These are phyloP conservation scores for Vitis rotundifolia DNA, from an alignment of 164 flowering plant species.

Conservation along the genomic window DNA sequence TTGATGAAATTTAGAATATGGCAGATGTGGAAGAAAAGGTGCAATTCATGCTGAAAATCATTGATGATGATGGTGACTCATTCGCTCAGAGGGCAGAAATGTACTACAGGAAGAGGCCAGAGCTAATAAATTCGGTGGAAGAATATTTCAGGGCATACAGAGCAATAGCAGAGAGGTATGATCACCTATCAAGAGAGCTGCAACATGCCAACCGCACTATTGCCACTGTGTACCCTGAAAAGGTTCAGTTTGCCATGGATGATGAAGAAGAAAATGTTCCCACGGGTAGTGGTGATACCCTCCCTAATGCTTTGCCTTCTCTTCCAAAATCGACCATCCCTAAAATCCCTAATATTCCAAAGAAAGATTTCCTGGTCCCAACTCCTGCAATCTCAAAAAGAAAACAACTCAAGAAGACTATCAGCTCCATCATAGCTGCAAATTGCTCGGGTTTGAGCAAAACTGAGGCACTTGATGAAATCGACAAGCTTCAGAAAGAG, in stretches of 20 bases:
- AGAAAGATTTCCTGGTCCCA: slow-evolving; percentile 18
- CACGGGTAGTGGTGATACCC: not conserved
- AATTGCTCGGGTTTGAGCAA: slow-evolving; percentile 45
- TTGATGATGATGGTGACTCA: slow-evolving; percentile 81
- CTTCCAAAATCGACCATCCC: slow-evolving; percentile 25
- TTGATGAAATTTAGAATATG: not conserved
- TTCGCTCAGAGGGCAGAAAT: slow-evolving; percentile 80
- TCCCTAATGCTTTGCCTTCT: not conserved
- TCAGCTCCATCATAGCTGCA: slow-evolving; percentile 18
- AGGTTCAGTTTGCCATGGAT: slow-evolving; percentile 50
- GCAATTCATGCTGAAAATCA: slow-evolving; percentile 51
- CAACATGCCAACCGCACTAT: slow-evolving; percentile 85
- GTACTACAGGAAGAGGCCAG: slow-evolving; percentile 85
- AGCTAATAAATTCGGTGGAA: slow-evolving; percentile 67
- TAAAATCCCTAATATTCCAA: slow-evolving; percentile 28
- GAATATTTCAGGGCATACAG: slow-evolving; percentile 71
- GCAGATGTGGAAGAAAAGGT: slow-evolving; percentile 93
- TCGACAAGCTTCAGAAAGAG: slow-evolving; percentile 64
- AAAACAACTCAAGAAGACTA: slow-evolving; percentile 19
- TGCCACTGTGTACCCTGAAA: slow-evolving; percentile 77
- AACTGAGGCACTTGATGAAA: slow-evolving; percentile 45
- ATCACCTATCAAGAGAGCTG: slow-evolving; percentile 71
- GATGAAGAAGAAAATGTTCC: slow-evolving; percentile 46
- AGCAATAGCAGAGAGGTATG: slow-evolving; percentile 87
- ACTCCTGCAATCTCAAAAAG: slow-evolving; percentile 24